Conservation (phyloP, 2,329 filamentous ascomycete genomes). For the Fusarium sublunatum region DNA sequence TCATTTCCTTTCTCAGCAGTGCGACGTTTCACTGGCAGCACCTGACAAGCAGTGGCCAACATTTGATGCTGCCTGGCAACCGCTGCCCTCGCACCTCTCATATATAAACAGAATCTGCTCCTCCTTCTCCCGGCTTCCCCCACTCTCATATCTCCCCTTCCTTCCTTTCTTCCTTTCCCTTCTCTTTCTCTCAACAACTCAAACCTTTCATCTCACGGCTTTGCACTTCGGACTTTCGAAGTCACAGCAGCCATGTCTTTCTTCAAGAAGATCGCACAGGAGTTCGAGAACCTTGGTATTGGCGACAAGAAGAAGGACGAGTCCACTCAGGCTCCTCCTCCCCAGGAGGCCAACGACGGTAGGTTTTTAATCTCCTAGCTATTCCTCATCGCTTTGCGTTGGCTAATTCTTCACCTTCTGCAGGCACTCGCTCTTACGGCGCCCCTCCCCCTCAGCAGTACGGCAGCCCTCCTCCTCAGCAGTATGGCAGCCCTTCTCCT, state of each 20-base stretch:
- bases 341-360: slow-evolving; percentile 34
- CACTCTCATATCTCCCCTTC: slow-evolving; percentile 9
- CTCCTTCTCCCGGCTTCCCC: slow-evolving; percentile 18
- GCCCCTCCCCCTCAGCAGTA: slow-evolving; percentile 51
- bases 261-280: slow-evolving; percentile 57
- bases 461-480: slow-evolving; percentile 43
- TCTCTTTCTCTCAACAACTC: slow-evolving; percentile 3
- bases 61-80: slow-evolving; percentile 20
- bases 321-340: slow-evolving; percentile 21
- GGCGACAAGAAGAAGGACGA: slow-evolving; percentile 51
- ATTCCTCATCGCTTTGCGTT: background rate
- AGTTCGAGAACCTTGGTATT: slow-evolving; percentile 61
- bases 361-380: background rate
- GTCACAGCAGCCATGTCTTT: slow-evolving; percentile 54
- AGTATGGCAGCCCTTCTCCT: slow-evolving; percentile 53
- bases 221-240: slow-evolving; percentile 15
- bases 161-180: background rate
- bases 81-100: slow-evolving; percentile 17
- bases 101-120: slow-evolving; percentile 34
- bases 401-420: slow-evolving; percentile 14
- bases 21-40: slow-evolving; percentile 24
- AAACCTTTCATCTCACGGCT: slow-evolving; percentile 5
- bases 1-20: slow-evolving; percentile 19
- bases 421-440: slow-evolving; percentile 43
- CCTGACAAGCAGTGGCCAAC: slow-evolving; percentile 27